Evolutionary conservation across 495 filamentous ascomycete genomes (phyloP).

Genomic region (Coniosporium apollinis): DNA sequence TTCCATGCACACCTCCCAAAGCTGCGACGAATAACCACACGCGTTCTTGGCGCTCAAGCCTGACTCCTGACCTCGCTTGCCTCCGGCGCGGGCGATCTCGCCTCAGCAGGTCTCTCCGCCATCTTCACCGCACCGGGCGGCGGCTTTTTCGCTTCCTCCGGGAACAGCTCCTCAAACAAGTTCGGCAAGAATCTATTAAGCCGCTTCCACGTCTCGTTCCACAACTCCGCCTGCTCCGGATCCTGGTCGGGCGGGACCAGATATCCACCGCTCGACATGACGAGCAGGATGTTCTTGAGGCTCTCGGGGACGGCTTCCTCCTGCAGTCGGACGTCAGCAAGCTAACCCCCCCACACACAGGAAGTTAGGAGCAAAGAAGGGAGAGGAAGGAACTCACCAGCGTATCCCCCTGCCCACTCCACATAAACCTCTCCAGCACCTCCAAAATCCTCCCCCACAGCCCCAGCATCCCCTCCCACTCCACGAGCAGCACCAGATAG

Average conservation of each 20-base stretch:
- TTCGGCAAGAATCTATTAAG: constrained; percentile 81
- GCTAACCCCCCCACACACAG: too few relatives aligned
- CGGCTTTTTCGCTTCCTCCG: constrained; percentile 19
- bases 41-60: too few relatives aligned
- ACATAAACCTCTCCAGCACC: constrained; percentile 92
- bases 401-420: constrained; percentile 73
- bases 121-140: too few relatives aligned
- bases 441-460: constrained; percentile 86
- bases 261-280: constrained; percentile 84
- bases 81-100: too few relatives aligned
- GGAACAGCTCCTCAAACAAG: constrained; percentile 35
- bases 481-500: constrained; percentile 68
- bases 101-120: too few relatives aligned
- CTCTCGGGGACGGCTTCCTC: constrained; percentile 93
- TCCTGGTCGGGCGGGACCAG: constrained; percentile 48
- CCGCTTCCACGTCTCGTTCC: constrained; percentile 72
- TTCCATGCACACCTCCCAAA: too few relatives aligned
- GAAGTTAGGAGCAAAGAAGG: constrained; percentile 3
- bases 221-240: constrained; percentile 41
- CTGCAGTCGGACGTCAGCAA: constrained; percentile 32
- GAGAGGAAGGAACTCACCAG: constrained; percentile 39
- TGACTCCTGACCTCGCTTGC: too few relatives aligned
- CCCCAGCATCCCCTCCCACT: constrained; percentile 83
- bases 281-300: constrained; percentile 88
- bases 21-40: too few relatives aligned